Evolutionary conservation across 352 stramenopile species (phyloP).

Genomic region (Blastocystis hominis): DNA sequence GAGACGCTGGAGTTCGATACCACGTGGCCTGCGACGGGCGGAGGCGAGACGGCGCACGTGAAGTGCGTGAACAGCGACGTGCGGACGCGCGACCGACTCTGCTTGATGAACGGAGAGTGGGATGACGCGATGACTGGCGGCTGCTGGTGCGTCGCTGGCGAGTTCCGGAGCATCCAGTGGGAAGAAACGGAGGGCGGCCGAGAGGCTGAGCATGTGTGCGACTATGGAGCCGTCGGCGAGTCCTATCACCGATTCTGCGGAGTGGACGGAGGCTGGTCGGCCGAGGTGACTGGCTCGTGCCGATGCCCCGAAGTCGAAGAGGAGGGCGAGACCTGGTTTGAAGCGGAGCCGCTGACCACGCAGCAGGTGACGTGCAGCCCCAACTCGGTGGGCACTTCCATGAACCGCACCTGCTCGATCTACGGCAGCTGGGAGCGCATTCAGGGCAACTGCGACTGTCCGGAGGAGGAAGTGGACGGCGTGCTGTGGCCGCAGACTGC

Average conservation of each 20-base stretch:
- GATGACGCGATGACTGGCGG: slow-evolving; percentile 8
- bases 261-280: slow-evolving; percentile 8
- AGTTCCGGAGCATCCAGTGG: neutral
- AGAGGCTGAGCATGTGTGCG: neutral
- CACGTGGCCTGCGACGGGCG: neutral
- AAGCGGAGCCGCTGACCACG: neutral
- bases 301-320: neutral
- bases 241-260: slow-evolving; percentile 6
- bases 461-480: neutral
- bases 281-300: neutral
- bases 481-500: slow-evolving; percentile 41
- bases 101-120: slow-evolving; percentile 28
- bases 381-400: neutral
- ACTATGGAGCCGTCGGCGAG: neutral
- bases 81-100: slow-evolving; percentile 4
- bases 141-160: neutral
- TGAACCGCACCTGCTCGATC: neutral
- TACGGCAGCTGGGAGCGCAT: slow-evolving; percentile 35
- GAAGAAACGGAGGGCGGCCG: neutral
- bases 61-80: neutral
- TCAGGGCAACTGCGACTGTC: slow-evolving; percentile 44
- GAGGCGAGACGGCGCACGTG: neutral
- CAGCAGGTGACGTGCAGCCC: neutral
- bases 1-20: neutral
- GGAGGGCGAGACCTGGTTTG: neutral